Percentiles rank a stretch among this genome's conserved stretches.
Conservation (phyloP, 805 yeast species). For the Yamadazyma sp. region DNA sequence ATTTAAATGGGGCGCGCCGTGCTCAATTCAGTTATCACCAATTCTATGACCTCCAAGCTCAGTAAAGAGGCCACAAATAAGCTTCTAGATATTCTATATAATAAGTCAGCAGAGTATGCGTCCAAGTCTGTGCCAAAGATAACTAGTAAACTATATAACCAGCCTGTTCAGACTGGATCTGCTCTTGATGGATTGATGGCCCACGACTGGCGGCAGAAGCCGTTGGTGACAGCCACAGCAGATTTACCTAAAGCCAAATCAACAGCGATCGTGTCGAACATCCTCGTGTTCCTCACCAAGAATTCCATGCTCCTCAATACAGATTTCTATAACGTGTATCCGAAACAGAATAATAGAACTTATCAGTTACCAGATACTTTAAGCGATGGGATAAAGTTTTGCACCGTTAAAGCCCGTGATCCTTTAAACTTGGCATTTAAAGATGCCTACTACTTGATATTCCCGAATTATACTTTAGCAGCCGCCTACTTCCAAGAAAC, state of each 20-base stretch:
- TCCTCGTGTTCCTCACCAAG: slow-evolving; percentile 39
- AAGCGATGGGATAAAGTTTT: slow-evolving; percentile 29
- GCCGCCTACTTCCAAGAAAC: slow-evolving; percentile 53
- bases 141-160: background rate
- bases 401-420: slow-evolving; percentile 51
- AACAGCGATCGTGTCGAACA: slow-evolving; percentile 26
- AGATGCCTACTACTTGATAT: slow-evolving; percentile 55
- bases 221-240: slow-evolving; percentile 23
- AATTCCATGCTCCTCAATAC: slow-evolving; percentile 35
- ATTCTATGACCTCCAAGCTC: no score
- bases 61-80: background rate
- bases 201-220: slow-evolving; percentile 13
- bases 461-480: slow-evolving; percentile 49
- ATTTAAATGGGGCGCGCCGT: no score
- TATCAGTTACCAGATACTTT: slow-evolving; percentile 23
- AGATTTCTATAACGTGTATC: slow-evolving; percentile 43
- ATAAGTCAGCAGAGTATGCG: background rate
- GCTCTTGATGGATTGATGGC: slow-evolving; percentile 4
- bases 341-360: slow-evolving; percentile 31
- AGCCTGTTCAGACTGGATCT: slow-evolving; percentile 1
- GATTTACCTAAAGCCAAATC: slow-evolving; percentile 20
- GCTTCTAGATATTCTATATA: background rate
- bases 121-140: background rate
- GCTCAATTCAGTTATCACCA: no score
- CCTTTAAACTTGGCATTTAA: slow-evolving; percentile 43